Conservation (phyloP, 176 grass and related monocot genomes). For the Carex scoparia region DNA sequence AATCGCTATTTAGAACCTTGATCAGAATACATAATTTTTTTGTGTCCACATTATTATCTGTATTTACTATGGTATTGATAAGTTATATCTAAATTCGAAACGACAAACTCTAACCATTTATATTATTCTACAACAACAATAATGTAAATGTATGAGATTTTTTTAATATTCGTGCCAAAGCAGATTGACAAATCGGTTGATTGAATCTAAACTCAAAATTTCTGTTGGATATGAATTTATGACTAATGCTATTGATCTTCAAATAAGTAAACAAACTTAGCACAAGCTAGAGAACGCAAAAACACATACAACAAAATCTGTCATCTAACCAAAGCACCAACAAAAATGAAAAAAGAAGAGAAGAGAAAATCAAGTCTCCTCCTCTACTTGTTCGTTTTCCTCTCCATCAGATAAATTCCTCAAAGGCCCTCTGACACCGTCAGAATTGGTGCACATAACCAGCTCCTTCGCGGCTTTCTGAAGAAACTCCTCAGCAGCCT, state of each 20-base stretch:
- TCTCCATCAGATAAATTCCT: constrained; percentile 35
- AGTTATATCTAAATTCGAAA: too few relatives aligned
- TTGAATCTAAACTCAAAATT: too few relatives aligned
- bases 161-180: too few relatives aligned
- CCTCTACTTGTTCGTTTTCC: constrained; percentile 45
- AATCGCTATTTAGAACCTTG: too few relatives aligned
- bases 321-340: constrained; percentile 1
- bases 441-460: constrained; percentile 29
- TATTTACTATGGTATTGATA: too few relatives aligned
- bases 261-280: neutral
- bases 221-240: neutral
- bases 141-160: too few relatives aligned
- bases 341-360: constrained; percentile 25
- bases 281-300: neutral
- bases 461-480: constrained; percentile 81
- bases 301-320: neutral
- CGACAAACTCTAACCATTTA: too few relatives aligned
- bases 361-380: constrained; percentile 26
- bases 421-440: constrained; percentile 60
- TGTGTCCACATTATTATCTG: too few relatives aligned
- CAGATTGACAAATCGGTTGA: too few relatives aligned
- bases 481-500: constrained; percentile 82
- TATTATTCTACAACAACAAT: too few relatives aligned
- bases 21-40: too few relatives aligned
- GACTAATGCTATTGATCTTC: neutral